Conservation (phyloP, 1,284 basidiomycete species). For the Cryptococcus sp. region DNA sequence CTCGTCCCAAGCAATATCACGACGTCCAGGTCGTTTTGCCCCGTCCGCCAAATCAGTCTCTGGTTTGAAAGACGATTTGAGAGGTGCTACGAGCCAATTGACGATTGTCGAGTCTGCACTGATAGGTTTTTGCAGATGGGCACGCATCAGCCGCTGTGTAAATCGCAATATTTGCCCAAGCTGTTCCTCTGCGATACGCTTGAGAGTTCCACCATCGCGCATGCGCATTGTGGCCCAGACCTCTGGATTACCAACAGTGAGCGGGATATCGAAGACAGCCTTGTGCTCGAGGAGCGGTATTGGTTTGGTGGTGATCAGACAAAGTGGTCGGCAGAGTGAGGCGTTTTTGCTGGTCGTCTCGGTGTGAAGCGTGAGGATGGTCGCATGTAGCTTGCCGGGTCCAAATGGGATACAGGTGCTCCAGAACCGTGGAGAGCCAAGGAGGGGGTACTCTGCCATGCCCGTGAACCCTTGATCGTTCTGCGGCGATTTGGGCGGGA, state of each 20-base stretch:
- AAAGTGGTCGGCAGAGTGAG: conserved; percentile 21
- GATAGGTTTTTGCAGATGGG: conserved; percentile 31
- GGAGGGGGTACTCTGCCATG: conserved; percentile 5
- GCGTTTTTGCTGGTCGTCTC: not conserved
- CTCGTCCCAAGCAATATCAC: conserved; percentile 43
- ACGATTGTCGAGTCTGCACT: conserved; percentile 16
- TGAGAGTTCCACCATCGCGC: conserved; percentile 23
- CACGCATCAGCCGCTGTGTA: conserved; percentile 32
- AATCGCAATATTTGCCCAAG: conserved; percentile 25
- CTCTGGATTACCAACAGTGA: conserved; percentile 10
- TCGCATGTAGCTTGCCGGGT: conserved; percentile 13
- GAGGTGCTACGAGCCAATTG: conserved; percentile 36
- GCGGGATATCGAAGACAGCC: not conserved
- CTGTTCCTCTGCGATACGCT: conserved; percentile 20
- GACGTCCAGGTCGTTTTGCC: not conserved
- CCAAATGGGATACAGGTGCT: conserved; percentile 12
- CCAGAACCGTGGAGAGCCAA: conserved; percentile 26
- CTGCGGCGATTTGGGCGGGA: conserved; percentile 4
- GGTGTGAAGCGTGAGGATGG: conserved; percentile 11
- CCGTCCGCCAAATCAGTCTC: not conserved
- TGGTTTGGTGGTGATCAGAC: conserved; percentile 22
- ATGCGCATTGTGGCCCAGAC: conserved; percentile 14
- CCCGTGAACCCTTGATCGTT: conserved; percentile 1
- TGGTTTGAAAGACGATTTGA: conserved; percentile 9
- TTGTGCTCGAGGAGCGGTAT: conserved; percentile 10